A percentile compares a stretch with the other conserved stretches of the same genome.
These are phyloP conservation scores for Salvia hispanica DNA, from an alignment of 257 asterid species.

Conservation along the genomic window DNA sequence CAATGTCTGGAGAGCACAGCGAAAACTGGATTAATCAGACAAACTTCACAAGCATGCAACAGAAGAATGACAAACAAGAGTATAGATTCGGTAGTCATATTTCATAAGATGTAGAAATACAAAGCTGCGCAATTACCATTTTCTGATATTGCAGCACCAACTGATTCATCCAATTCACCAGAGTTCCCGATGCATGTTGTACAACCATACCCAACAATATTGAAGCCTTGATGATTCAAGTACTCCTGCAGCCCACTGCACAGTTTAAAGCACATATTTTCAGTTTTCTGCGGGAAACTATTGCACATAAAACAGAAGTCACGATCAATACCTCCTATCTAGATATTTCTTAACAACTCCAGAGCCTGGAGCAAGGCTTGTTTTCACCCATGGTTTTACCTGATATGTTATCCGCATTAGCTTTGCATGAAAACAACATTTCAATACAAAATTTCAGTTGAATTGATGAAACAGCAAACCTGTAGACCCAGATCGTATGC, in stretches of 20 bases:
- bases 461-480: slow-evolving; percentile 41
- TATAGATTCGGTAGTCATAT: not conserved
- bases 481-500: slow-evolving; percentile 87
- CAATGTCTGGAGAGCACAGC: slow-evolving; percentile 63
- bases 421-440: slow-evolving; percentile 19
- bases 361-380: slow-evolving; percentile 98
- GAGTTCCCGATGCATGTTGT: slow-evolving; percentile 95
- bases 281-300: slow-evolving; percentile 8
- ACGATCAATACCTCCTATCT: slow-evolving; percentile 61
- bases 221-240: slow-evolving; percentile 88
- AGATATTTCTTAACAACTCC: slow-evolving; percentile 90
- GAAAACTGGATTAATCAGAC: slow-evolving; percentile 18
- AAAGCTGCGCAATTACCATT: slow-evolving; percentile 52
- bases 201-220: slow-evolving; percentile 93
- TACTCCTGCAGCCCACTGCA: slow-evolving; percentile 82
- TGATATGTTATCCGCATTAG: slow-evolving; percentile 36
- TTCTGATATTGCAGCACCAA: slow-evolving; percentile 80
- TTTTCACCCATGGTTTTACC: slow-evolving; percentile 99
- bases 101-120: not conserved
- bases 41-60: slow-evolving; percentile 21
- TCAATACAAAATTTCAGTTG: slow-evolving; percentile 18
- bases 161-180: slow-evolving; percentile 90
- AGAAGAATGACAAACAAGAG: not conserved
- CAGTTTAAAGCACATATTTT: slow-evolving; percentile 22
- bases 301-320: slow-evolving; percentile 8